Conservation (phyloP, 2,329 filamentous ascomycete genomes). For the Pezizomycotina sp. region DNA sequence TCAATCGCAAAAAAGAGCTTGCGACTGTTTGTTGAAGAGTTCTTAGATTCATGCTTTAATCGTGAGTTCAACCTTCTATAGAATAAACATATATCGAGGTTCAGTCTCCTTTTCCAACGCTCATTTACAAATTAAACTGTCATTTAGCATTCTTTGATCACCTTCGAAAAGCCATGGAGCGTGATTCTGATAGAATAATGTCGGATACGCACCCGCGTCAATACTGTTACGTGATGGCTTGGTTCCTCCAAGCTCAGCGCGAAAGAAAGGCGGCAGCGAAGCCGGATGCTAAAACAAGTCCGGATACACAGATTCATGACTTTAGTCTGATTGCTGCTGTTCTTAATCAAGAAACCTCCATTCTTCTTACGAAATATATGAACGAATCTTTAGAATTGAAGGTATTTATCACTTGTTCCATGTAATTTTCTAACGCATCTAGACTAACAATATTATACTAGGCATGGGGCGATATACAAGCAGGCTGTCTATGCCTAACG, state of each 20-base stretch:
- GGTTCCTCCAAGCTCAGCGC: conserved; percentile 81
- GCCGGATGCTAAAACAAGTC: conserved; percentile 34
- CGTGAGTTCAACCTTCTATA: conserved; percentile 37
- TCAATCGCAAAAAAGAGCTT: conserved; percentile 59
- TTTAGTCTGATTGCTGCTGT: conserved; percentile 81
- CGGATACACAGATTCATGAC: conserved; percentile 41
- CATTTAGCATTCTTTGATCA: conserved; percentile 46
- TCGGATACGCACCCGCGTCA: conserved; percentile 56
- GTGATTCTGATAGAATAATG: conserved; percentile 67
- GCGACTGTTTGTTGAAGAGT: conserved; percentile 72
- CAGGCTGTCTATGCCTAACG: conserved; percentile 84
- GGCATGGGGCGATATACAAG: conserved; percentile 57
- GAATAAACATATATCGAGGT: conserved; percentile 1
- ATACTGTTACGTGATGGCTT: conserved; percentile 81
- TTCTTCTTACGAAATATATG: conserved; percentile 70
- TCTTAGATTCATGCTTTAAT: conserved; percentile 90
- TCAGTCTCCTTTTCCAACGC: background rate
- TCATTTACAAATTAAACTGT: background rate
- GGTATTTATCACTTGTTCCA: conserved; percentile 34
- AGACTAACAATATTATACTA: conserved; percentile 3
- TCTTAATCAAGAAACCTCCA: conserved; percentile 86
- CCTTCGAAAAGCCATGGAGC: conserved; percentile 73
- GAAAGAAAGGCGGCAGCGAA: conserved; percentile 41
- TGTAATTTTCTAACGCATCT: background rate
- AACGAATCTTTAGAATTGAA: conserved; percentile 65